Percentiles rank a stretch among this genome's conserved stretches.
These are phyloP conservation scores for Diaporthe ampelina DNA, from an alignment of 2,329 filamentous ascomycete genomes.

Conservation along the genomic window DNA sequence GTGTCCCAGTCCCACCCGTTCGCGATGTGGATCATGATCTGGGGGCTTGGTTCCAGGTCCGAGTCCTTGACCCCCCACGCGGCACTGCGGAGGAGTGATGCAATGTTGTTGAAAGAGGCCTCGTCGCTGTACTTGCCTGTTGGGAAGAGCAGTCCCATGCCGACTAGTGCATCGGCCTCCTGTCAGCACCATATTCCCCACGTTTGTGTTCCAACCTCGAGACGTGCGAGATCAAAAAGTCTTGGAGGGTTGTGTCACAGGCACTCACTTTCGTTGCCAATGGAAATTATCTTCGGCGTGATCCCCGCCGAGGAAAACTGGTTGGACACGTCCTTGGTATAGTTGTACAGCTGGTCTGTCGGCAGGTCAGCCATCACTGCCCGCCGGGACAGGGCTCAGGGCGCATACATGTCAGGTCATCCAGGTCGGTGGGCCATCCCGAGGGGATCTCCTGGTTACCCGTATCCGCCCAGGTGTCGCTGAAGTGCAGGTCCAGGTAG, in stretches of 20 bases:
- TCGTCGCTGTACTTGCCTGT: conserved; percentile 59
- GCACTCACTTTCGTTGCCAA: conserved; percentile 75
- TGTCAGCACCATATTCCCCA: neutral
- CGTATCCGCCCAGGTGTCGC: conserved; percentile 81
- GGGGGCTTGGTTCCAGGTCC: conserved; percentile 66
- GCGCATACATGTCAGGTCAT: conserved; percentile 67
- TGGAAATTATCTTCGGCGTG: conserved; percentile 73
- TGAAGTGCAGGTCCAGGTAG: conserved; percentile 75
- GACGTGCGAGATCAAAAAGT: neutral
- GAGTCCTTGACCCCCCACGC: conserved; percentile 76
- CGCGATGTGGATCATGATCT: conserved; percentile 82
- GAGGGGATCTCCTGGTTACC: conserved; percentile 72
- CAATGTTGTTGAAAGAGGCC: conserved; percentile 72
- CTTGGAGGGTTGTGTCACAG: neutral
- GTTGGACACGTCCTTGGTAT: conserved; percentile 74
- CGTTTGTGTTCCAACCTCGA: neutral
- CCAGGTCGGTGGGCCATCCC: conserved; percentile 73
- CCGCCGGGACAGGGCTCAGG: neutral
- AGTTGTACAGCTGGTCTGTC: conserved; percentile 69
- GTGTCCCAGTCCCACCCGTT: conserved; percentile 80
- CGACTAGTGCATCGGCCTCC: conserved; percentile 53
- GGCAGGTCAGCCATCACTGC: neutral
- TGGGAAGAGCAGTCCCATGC: conserved; percentile 75
- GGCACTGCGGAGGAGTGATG: conserved; percentile 73
- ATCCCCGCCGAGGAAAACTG: conserved; percentile 69